Base-by-base conservation (phyloP, 2,329 filamentous ascomycete species). In the Colletotrichum theobromicola region DNA sequence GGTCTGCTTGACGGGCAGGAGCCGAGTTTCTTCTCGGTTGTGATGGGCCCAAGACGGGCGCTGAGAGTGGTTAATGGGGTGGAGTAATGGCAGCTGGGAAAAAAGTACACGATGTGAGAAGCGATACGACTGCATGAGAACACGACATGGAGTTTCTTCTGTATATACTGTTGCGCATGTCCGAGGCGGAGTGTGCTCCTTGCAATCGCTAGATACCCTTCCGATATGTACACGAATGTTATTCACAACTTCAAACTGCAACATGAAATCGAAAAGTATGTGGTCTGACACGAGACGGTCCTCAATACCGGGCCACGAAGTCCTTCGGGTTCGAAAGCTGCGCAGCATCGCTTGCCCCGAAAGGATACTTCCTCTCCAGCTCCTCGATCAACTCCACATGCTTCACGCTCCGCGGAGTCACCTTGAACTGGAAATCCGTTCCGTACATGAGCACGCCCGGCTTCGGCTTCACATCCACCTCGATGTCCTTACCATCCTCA, bases 21-120 rank as follows among this genome's bases (percentile, higher is more conserved):
- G 81, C 93, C 93, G 74, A 93, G 89, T 72, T 95, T 94, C 83
- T 91, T 94, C 81, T 93, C 89, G 64, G 92, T 94, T 32, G 83
- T 94, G 79, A 82, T 94, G 82, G 93, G 92, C 75, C 93, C 93
- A 26, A 87, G 92, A 79, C 85, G 93, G 79, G 94, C 92, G 78
- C 83, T 94, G 84, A 86, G 92, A 79, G 92, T 94, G 42, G 92
- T 94, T 26, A 94, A 94, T 63, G 84, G 82, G 16, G 81, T 81
- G 64, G 85, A 86, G 24, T 62, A 32, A 81, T 81, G 67, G 84
- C n/a, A 32, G 13, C 13, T 85, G 28, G 62, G n/a, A 42, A 35
- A 50, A 28, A 5, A 12, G 64, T 24, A 32, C n/a, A 32, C 28
- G 57, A 28, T 21, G 5, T 16, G 46, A 16, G n/a, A 37, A 37